Conservation (phyloP, 1,139 yeast genomes). For the Suhomyces bribrorum region DNA sequence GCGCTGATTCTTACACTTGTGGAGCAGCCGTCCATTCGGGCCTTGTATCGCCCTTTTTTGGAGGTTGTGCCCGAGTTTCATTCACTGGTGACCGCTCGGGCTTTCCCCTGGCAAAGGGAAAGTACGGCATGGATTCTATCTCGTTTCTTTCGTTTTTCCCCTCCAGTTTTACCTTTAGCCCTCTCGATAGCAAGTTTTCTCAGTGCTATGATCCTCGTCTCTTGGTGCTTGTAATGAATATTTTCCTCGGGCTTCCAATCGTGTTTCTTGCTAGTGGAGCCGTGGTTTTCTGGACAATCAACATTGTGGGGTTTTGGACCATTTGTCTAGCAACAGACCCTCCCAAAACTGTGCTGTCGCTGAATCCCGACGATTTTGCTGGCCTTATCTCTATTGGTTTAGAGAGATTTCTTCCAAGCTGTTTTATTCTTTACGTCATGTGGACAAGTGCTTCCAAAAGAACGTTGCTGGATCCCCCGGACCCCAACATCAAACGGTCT, state of each 20-base stretch:
- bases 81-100: conserved; percentile 55
- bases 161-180: conserved; percentile 62
- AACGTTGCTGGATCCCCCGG: conserved; percentile 26
- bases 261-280: conserved; percentile 57
- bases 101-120: conserved; percentile 51
- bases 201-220: conserved; percentile 72
- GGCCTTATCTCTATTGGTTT: conserved; percentile 69
- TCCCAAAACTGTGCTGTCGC: conserved; percentile 61
- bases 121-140: conserved; percentile 56
- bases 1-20: conserved; percentile 89
- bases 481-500: conserved; percentile 18
- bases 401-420: conserved; percentile 72
- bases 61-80: conserved; percentile 77
- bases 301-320: conserved; percentile 83
- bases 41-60: conserved; percentile 64
- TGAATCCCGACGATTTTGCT: conserved; percentile 54
- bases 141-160: conserved; percentile 74
- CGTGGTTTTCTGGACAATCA: conserved; percentile 61
- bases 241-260: conserved; percentile 60
- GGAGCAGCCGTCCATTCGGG: conserved; percentile 92
- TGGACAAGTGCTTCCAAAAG: conserved; percentile 58
- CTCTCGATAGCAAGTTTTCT: conserved; percentile 19
- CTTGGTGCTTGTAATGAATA: conserved; percentile 55
- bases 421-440: conserved; percentile 70
- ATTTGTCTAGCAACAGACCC: conserved; percentile 81